phyloP scores from a whole-genome alignment of 352 stramenopile species.

The Phytophthora tentaculata region DNA sequence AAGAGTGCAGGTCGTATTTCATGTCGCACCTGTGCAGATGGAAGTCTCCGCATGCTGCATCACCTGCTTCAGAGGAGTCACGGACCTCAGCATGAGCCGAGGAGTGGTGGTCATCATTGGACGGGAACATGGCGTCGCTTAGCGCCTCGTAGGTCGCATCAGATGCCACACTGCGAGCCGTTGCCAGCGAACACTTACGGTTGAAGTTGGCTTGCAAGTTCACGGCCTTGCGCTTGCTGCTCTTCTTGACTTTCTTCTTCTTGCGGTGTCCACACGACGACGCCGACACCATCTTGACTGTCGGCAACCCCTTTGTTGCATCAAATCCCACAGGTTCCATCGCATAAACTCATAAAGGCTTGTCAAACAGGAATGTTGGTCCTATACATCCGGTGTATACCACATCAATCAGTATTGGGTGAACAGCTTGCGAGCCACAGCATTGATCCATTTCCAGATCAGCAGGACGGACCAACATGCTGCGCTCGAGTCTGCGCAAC shows the following conservation, averaged over 20 bases:
- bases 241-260: constrained; percentile 83
- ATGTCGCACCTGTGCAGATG: constrained; percentile 80
- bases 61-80: constrained; percentile 62
- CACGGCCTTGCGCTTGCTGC: constrained; percentile 77
- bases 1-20: constrained; percentile 3
- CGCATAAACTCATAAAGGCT: not conserved
- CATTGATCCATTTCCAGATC: constrained; percentile 28
- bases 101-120: constrained; percentile 55
- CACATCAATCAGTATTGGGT: constrained; percentile 14
- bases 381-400: not conserved
- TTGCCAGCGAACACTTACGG: constrained; percentile 71
- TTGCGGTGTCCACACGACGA: constrained; percentile 52
- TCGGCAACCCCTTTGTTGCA: constrained; percentile 10
- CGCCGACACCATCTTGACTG: constrained; percentile 58
- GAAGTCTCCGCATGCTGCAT: constrained; percentile 70
- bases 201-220: constrained; percentile 86
- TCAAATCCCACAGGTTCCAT: constrained; percentile 9
- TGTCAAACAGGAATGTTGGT: constrained; percentile 28
- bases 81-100: constrained; percentile 23
- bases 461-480: constrained; percentile 40
- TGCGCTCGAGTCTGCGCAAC: constrained; percentile 53
- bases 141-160: constrained; percentile 40
- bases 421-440: constrained; percentile 27
- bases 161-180: not conserved
- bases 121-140: constrained; percentile 80